phyloP scores from a whole-genome alignment of 2,329 filamentous ascomycete species.

The Botrytis fragariae region DNA sequence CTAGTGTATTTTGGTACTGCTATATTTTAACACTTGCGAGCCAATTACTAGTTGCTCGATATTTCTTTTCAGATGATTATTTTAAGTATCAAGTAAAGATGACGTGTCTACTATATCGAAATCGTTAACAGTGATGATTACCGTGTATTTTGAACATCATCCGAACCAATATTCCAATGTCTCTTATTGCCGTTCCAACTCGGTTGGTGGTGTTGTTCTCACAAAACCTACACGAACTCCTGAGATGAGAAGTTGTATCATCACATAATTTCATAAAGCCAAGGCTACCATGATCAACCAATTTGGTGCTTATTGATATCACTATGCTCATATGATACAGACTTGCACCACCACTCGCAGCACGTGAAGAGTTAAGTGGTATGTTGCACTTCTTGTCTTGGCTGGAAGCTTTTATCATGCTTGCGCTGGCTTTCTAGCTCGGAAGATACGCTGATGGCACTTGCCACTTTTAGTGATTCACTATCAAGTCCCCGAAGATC shows the following conservation, averaged over 20 bases:
- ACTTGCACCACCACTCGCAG: neutral
- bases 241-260: too few relatives aligned
- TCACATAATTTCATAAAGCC: neutral
- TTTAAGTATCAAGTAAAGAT: neutral
- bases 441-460: neutral
- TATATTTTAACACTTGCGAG: neutral
- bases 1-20: neutral
- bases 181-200: neutral
- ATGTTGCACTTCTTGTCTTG: neutral
- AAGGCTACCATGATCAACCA: neutral
- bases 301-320: neutral
- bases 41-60: neutral
- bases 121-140: rapidly evolving
- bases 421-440: neutral
- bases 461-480: neutral
- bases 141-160: too few relatives aligned
- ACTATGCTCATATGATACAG: neutral
- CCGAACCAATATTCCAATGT: neutral
- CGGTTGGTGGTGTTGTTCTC: neutral
- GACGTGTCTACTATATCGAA: neutral
- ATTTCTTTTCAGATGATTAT: rapidly evolving
- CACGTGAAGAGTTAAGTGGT: neutral
- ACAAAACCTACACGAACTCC: rapidly evolving
- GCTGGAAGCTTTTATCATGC: neutral
- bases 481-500: rapidly evolving